A percentile compares a stretch with the other conserved stretches of the same genome.
Evolutionary conservation across 2,329 filamentous ascomycete genomes (phyloP).

Genomic region (Clarireedia monteithiana): DNA sequence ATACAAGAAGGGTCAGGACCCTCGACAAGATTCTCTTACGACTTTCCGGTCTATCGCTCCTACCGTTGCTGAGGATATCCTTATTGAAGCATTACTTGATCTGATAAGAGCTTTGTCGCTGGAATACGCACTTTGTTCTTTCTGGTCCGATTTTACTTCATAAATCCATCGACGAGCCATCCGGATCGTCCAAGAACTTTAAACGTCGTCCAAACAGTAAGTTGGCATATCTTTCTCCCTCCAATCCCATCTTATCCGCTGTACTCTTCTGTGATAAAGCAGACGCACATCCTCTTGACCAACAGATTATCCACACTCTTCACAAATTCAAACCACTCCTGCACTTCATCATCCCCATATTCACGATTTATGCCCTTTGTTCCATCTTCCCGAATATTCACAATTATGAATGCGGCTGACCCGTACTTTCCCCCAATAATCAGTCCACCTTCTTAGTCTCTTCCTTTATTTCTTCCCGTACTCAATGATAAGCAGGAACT

Average conservation of each 20-base stretch:
- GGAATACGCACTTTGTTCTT: not conserved
- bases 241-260: too few relatives aligned
- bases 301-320: too few relatives aligned
- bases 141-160: not conserved
- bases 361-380: not conserved
- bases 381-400: not conserved
- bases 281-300: too few relatives aligned
- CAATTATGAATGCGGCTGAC: slow-evolving; percentile 18
- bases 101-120: not conserved
- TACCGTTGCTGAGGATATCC: too few relatives aligned
- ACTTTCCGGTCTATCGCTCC: too few relatives aligned
- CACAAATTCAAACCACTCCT: too few relatives aligned
- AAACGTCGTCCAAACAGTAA: too few relatives aligned
- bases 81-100: not conserved
- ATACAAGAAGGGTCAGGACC: too few relatives aligned
- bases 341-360: too few relatives aligned
- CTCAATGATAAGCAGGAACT: slow-evolving; percentile 20
- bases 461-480: slow-evolving; percentile 1
- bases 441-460: slow-evolving; percentile 10
- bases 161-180: not conserved
- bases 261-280: too few relatives aligned
- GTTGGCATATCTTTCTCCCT: too few relatives aligned
- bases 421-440: slow-evolving; percentile 13
- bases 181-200: not conserved
- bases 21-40: too few relatives aligned